phyloP scores from a whole-genome alignment of 805 yeast genomes.

The Candida montana region DNA sequence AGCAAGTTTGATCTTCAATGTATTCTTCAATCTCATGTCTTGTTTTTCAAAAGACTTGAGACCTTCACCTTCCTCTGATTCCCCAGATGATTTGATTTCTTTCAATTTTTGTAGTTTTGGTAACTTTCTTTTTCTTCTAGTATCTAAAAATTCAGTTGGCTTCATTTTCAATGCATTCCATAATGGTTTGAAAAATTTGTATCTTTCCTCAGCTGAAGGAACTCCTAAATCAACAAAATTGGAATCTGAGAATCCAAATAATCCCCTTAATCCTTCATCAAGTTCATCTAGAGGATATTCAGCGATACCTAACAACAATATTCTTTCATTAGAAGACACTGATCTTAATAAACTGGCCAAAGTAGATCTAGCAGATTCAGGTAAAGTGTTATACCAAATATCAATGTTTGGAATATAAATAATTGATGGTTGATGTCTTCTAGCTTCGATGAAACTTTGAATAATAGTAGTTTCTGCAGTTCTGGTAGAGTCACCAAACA shows the following conservation, averaged over 20 bases:
- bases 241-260: slow-evolving; percentile 54
- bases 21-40: slow-evolving; percentile 80
- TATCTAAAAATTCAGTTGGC: slow-evolving; percentile 70
- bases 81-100: slow-evolving; percentile 30
- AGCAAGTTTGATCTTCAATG: slow-evolving; percentile 77
- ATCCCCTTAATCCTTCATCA: slow-evolving; percentile 40
- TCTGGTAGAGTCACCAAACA: slow-evolving; percentile 73
- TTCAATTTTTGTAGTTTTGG: slow-evolving; percentile 36
- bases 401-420: slow-evolving; percentile 79
- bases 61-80: slow-evolving; percentile 27
- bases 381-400: slow-evolving; percentile 64
- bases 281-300: slow-evolving; percentile 40
- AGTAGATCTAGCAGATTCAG: slow-evolving; percentile 66
- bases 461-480: slow-evolving; percentile 81
- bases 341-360: slow-evolving; percentile 64
- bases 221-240: slow-evolving; percentile 40
- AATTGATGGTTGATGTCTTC: slow-evolving; percentile 84
- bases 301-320: slow-evolving; percentile 69
- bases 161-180: slow-evolving; percentile 53
- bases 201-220: slow-evolving; percentile 45
- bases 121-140: slow-evolving; percentile 31
- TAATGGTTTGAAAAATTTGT: slow-evolving; percentile 50
- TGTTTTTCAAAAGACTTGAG: slow-evolving; percentile 43
- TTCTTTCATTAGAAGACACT: slow-evolving; percentile 63
- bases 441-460: slow-evolving; percentile 80